Conservation (phyloP, 192 early-diverging fungal species). For the Umbelopsis ramanniana region DNA sequence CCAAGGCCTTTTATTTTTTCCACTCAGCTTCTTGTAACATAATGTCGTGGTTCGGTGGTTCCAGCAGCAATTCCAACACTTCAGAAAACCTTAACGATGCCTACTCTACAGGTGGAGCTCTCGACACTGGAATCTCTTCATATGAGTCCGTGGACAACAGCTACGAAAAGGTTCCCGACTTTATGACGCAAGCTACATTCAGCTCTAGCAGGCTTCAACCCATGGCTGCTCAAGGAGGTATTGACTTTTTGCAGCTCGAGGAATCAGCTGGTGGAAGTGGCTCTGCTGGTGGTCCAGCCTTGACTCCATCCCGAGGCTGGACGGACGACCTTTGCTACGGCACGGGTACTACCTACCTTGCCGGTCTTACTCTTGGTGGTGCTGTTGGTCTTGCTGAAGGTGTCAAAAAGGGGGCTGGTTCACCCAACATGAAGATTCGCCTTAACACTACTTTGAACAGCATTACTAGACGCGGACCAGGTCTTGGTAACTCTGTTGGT, state of each 20-base stretch:
- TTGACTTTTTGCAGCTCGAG: conserved; percentile 61
- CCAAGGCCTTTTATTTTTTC: not conserved
- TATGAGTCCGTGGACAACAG: conserved; percentile 44
- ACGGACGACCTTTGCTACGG: conserved; percentile 86
- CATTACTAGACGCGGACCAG: conserved; percentile 84
- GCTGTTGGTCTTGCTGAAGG: conserved; percentile 79
- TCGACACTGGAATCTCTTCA: conserved; percentile 14
- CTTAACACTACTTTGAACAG: conserved; percentile 83
- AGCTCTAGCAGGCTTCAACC: conserved; percentile 52
- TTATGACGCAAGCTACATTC: conserved; percentile 50
- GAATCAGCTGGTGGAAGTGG: conserved; percentile 41
- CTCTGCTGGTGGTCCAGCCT: conserved; percentile 33
- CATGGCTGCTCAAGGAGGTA: conserved; percentile 57
- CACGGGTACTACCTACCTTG: conserved; percentile 77
- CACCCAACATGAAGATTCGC: conserved; percentile 75
- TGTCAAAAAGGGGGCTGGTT: conserved; percentile 54
- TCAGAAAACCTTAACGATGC: conserved; percentile 7
- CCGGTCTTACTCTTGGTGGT: conserved; percentile 74
- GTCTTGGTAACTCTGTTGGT: conserved; percentile 81
- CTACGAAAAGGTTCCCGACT: conserved; percentile 53
- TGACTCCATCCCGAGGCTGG: conserved; percentile 78
- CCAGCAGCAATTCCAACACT: conserved; percentile 16
- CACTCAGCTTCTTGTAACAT: not conserved
- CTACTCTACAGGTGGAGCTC: conserved; percentile 14
- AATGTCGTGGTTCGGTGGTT: conserved; percentile 24